These are phyloP conservation scores for Populus ilicifolia DNA, from an alignment of 345 rosid species.

Conservation along the genomic window DNA sequence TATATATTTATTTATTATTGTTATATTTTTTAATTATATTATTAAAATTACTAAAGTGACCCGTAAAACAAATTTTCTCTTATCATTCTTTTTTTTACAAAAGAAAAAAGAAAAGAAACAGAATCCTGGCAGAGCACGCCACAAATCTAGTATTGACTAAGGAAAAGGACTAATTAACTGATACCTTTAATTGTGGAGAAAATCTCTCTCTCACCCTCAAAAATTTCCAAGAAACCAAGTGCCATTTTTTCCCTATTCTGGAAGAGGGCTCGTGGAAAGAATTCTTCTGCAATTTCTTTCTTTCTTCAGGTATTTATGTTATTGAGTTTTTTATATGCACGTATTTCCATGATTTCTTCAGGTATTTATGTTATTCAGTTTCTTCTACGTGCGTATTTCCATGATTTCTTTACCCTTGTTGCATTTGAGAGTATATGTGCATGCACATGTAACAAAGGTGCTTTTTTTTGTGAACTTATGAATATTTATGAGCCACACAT, in stretches of 20 bases:
- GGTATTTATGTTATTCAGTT: neutral
- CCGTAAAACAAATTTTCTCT: too few relatives aligned
- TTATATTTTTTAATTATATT: too few relatives aligned
- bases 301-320: neutral
- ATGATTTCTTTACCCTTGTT: neutral
- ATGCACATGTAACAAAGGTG: neutral
- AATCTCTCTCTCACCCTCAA: neutral
- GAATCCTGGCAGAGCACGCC: too few relatives aligned
- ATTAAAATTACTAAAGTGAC: too few relatives aligned
- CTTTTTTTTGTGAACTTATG: too few relatives aligned
- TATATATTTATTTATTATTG: accelerated
- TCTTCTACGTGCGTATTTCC: neutral
- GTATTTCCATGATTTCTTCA: neutral
- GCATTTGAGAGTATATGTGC: neutral
- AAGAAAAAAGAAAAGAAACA: too few relatives aligned
- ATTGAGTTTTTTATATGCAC: too few relatives aligned
- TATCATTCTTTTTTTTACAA: too few relatives aligned
- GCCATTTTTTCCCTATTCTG: neutral
- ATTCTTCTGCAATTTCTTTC: neutral
- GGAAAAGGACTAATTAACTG: neutral
- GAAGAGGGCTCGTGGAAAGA: neutral
- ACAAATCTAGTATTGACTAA: neutral
- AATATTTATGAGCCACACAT: too few relatives aligned
- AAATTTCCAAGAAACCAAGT: neutral
- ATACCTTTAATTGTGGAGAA: neutral